Percentiles rank a stretch among this genome's conserved stretches.
These are phyloP conservation scores for Cucumis melo DNA, from an alignment of 306 rosid genomes.

Conservation along the genomic window DNA sequence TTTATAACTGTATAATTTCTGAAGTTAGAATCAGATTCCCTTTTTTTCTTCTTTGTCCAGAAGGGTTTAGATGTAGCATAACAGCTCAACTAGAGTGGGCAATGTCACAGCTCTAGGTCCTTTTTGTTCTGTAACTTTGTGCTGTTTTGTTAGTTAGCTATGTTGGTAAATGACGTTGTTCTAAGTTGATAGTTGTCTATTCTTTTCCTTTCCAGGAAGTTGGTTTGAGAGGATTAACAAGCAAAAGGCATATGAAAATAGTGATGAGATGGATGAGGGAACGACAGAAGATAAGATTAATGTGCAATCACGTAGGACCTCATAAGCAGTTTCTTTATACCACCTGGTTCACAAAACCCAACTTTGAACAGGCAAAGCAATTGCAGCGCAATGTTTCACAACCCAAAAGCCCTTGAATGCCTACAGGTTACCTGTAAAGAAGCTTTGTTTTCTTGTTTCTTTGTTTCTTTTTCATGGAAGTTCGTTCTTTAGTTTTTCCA, in stretches of 20 bases:
- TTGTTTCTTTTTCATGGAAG: background rate
- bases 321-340: conserved; percentile 81
- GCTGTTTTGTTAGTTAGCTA: background rate
- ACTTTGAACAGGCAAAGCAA: conserved; percentile 16
- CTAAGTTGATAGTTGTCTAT: background rate
- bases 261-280: conserved; percentile 92
- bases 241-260: conserved; percentile 84
- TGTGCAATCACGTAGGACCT: conserved; percentile 74
- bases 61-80: background rate
- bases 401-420: conserved; percentile 16
- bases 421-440: background rate
- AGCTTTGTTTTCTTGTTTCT: no score
- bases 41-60: no score
- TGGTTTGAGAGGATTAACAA: conserved; percentile 61
- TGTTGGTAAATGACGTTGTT: background rate
- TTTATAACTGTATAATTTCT: no score
- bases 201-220: conserved; percentile 35
- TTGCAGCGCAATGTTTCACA: conserved; percentile 16
- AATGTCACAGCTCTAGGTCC: background rate
- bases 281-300: conserved; percentile 64
- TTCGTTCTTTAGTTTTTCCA: background rate
- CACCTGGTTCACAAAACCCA: conserved; percentile 62
- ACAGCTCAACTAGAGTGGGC: background rate
- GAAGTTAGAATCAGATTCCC: background rate
- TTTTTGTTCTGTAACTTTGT: background rate